Percentiles rank a stretch among this genome's conserved stretches.
Conservation (phyloP, 2,329 filamentous ascomycete species). For the Truncatella angustata region DNA sequence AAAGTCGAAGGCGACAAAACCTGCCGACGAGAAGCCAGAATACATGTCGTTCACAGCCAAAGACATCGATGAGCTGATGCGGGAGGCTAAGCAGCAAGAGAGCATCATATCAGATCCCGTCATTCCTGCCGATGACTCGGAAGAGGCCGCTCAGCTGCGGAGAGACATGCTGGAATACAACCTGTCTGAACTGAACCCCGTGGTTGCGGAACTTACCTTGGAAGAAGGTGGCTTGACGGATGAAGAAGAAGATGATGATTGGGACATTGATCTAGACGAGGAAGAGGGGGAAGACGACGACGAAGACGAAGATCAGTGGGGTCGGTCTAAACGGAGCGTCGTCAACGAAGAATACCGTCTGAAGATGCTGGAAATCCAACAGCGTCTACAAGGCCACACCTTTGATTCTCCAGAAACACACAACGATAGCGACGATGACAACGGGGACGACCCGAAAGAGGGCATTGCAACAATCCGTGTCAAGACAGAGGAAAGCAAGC, state of each 20-base stretch:
- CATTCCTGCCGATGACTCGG: slow-evolving; percentile 71
- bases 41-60: slow-evolving; percentile 39
- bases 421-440: slow-evolving; percentile 42
- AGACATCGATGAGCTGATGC: slow-evolving; percentile 56
- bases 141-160: slow-evolving; percentile 76
- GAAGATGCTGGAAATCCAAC: slow-evolving; percentile 83
- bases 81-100: slow-evolving; percentile 54
- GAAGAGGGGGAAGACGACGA: slow-evolving; percentile 53
- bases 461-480: slow-evolving; percentile 37
- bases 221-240: slow-evolving; percentile 64
- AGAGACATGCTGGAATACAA: slow-evolving; percentile 90
- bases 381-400: slow-evolving; percentile 50
- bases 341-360: slow-evolving; percentile 73
- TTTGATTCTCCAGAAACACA: slow-evolving; percentile 55
- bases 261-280: slow-evolving; percentile 54
- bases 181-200: slow-evolving; percentile 81
- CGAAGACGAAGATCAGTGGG: slow-evolving; percentile 67
- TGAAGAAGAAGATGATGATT: slow-evolving; percentile 50
- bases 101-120: slow-evolving; percentile 48
- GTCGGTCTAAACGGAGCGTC: slow-evolving; percentile 65
- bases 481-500: slow-evolving; percentile 25
- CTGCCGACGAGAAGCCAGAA: slow-evolving; percentile 19
- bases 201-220: slow-evolving; percentile 88
- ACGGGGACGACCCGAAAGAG: slow-evolving; percentile 35
- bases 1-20: no score